Percentiles rank a stretch among this genome's conserved stretches.
phyloP scores from a whole-genome alignment of 352 stramenopile species.

The Phytopythium aichiense region DNA sequence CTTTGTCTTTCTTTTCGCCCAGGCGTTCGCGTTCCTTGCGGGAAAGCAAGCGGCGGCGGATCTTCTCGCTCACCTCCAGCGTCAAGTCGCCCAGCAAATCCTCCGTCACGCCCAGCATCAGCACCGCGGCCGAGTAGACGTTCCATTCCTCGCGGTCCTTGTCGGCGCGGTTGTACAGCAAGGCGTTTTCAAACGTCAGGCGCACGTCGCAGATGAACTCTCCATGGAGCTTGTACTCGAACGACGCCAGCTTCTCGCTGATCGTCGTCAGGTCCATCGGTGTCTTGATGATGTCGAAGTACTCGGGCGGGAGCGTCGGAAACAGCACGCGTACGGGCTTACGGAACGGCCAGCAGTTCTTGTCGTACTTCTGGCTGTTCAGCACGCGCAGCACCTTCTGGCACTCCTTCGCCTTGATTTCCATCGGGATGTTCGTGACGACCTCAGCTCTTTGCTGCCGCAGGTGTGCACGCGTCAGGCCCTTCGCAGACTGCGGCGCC shows the following conservation, averaged over 20 bases:
- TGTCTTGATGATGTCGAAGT: conserved; percentile 79
- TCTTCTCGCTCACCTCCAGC: conserved; percentile 67
- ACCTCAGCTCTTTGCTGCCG: conserved; percentile 47
- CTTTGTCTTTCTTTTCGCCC: conserved; percentile 34
- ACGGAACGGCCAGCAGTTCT: conserved; percentile 84
- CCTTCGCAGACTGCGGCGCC: conserved; percentile 17
- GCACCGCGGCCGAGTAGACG: conserved; percentile 69
- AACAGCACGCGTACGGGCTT: conserved; percentile 77
- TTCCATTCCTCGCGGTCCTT: conserved; percentile 80
- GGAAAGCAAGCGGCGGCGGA: conserved; percentile 62
- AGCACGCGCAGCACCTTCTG: conserved; percentile 72
- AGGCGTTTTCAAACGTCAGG: conserved; percentile 82
- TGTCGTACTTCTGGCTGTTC: conserved; percentile 86
- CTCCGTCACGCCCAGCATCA: conserved; percentile 69
- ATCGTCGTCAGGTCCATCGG: conserved; percentile 82
- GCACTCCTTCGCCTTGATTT: conserved; percentile 81
- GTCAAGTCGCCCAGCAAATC: conserved; percentile 80
- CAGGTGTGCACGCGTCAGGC: conserved; percentile 25
- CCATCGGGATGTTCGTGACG: conserved; percentile 51
- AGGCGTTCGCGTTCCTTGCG: conserved; percentile 71
- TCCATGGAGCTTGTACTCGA: conserved; percentile 77
- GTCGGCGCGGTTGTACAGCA: conserved; percentile 75
- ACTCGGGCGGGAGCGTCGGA: conserved; percentile 60
- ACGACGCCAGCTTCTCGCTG: conserved; percentile 50
- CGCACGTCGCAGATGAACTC: conserved; percentile 81